Evolutionary conservation across 1,284 basidiomycete genomes (phyloP), one percentile per base, ranked within the genome.

Genomic region (Ustilago curta): DNA sequence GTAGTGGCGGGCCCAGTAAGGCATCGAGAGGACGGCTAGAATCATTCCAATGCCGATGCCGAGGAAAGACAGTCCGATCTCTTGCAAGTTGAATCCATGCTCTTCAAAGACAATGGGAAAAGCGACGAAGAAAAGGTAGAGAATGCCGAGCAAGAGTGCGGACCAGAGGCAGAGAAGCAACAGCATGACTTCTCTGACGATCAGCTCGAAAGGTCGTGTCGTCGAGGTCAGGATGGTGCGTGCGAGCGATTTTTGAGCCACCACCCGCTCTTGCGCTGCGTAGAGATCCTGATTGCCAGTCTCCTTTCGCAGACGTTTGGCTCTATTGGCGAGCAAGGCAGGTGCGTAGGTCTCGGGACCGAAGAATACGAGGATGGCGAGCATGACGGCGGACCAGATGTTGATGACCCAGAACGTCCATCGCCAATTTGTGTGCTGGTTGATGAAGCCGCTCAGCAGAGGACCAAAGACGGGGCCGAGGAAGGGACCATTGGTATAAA

Each of bases 401-500:
- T 83, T 62, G 62, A 82, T 80, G 7, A 78, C 55, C 67, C 79
- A 83, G 42, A 84, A 75, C 16, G 83, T 81, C 81, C 83, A 84
- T 8, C 84, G 61, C 84, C 84, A 85, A n/a, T 82, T 78, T 21
- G 78, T 57, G 23, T 72, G 57, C 37, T 76, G 51, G 53, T 83
- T 79, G 66, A 85, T 84, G 63, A 78, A 84, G 18, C 78, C 78
- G 27, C 56, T 66, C 27, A 79, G 49, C 14, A 77, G 49, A 1
- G 81, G 79, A 11, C 78, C 77, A 32, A 61, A 61, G 16, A 79
- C 71, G 19, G 81, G 79, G 18, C 71, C 75, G 32, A 84, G 59
- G 49, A 85, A 76, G 37, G 85, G 84, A 4, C 59, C 59, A 44
- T 85, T 83, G 35, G 83, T 85, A 78, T 85, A 85, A 61, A 78